phyloP scores from a whole-genome alignment of 768 basidiomycete species.

The Wakefieldia striispora region DNA sequence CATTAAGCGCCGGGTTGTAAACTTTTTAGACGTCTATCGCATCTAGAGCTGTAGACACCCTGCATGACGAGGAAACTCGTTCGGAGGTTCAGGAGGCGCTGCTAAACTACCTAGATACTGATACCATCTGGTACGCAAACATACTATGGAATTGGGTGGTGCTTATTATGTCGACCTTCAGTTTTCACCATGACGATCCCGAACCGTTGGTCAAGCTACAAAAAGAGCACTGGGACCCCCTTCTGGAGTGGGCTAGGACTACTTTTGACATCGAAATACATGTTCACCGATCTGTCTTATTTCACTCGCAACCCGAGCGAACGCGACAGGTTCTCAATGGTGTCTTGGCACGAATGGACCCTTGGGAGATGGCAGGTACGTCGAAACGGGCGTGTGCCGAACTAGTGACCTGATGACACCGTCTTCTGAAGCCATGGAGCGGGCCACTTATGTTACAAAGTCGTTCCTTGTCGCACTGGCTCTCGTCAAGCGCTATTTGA shows the following conservation, averaged over 20 bases:
- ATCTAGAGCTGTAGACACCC: slow-evolving; percentile 84
- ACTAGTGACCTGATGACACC: background rate
- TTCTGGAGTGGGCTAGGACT: slow-evolving; percentile 73
- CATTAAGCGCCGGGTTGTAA: slow-evolving; percentile 6
- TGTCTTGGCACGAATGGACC: slow-evolving; percentile 62
- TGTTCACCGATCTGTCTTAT: slow-evolving; percentile 69
- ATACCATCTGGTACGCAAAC: slow-evolving; percentile 76
- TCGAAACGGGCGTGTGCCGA: slow-evolving; percentile 5
- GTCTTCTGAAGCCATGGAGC: slow-evolving; percentile 71
- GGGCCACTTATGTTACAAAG: slow-evolving; percentile 85
- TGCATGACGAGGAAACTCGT: slow-evolving; percentile 55
- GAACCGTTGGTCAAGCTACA: slow-evolving; percentile 75
- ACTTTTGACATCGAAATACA: slow-evolving; percentile 66
- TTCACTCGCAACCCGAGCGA: slow-evolving; percentile 64
- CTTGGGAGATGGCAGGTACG: slow-evolving; percentile 89
- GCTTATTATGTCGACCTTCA: slow-evolving; percentile 28
- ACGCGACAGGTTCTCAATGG: slow-evolving; percentile 59
- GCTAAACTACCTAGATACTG: slow-evolving; percentile 87
- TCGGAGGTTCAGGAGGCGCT: slow-evolving; percentile 64
- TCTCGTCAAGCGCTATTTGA: slow-evolving; percentile 71
- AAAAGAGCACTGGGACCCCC: slow-evolving; percentile 81
- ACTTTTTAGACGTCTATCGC: slow-evolving; percentile 77
- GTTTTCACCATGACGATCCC: slow-evolving; percentile 82
- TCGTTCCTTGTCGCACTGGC: slow-evolving; percentile 88
- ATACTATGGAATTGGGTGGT: background rate